phyloP scores from a whole-genome alignment of 176 grass and related monocot genomes.

The Stipa capillata region DNA sequence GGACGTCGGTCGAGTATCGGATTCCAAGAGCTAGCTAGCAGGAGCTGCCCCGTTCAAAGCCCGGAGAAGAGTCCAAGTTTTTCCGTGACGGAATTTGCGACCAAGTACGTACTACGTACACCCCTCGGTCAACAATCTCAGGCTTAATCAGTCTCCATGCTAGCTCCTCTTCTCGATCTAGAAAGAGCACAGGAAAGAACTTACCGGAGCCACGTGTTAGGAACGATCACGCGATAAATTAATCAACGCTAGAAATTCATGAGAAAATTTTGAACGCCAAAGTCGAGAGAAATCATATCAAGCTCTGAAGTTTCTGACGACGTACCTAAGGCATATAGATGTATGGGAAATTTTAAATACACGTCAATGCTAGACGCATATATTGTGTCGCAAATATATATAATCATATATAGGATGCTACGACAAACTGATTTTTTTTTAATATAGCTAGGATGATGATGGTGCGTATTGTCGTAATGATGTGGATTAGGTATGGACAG shows the following conservation, averaged over 20 bases:
- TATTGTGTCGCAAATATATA: too few relatives aligned
- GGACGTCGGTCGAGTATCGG: background rate
- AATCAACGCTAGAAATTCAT: background rate
- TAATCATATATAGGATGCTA: too few relatives aligned
- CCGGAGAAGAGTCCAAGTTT: background rate
- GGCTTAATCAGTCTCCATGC: background rate
- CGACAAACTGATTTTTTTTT: too few relatives aligned
- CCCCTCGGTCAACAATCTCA: slow-evolving; percentile 44
- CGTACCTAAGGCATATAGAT: too few relatives aligned
- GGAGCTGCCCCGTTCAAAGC: slow-evolving; percentile 3
- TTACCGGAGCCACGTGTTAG: too few relatives aligned
- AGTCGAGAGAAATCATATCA: too few relatives aligned
- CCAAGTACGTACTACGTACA: background rate
- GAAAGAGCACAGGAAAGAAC: background rate
- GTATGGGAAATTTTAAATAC: too few relatives aligned
- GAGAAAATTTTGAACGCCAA: too few relatives aligned
- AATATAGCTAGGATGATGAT: background rate
- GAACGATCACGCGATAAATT: too few relatives aligned
- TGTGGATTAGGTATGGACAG: slow-evolving; percentile 23
- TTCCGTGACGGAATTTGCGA: background rate
- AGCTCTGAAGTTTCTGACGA: too few relatives aligned
- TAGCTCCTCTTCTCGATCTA: background rate
- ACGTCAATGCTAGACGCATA: too few relatives aligned
- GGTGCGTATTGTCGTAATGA: background rate
- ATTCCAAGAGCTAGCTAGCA: background rate